A percentile compares a stretch with the other conserved stretches of the same genome.
Evolutionary conservation across 257 asterid species (phyloP).

Genomic region (Misopates orontium): DNA sequence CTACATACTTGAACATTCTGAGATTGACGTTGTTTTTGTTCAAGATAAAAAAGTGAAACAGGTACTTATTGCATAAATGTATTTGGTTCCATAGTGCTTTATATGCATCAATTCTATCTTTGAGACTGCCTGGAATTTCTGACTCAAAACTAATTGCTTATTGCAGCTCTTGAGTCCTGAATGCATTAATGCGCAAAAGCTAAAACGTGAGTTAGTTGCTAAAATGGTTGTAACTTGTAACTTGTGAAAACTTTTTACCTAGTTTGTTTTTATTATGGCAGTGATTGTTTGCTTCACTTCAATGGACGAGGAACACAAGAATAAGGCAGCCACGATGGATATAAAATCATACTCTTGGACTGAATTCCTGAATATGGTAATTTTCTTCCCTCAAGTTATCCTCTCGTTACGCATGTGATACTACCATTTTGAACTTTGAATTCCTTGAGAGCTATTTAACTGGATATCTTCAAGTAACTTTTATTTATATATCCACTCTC

Average conservation of each 20-base stretch:
- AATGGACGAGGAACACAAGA: conserved; percentile 54
- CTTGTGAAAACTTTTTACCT: conserved; percentile 18
- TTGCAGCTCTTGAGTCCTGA: conserved; percentile 76
- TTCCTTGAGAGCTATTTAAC: neutral
- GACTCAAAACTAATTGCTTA: conserved; percentile 4
- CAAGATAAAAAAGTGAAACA: conserved; percentile 79
- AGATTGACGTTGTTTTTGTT: conserved; percentile 73
- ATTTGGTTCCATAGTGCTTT: conserved; percentile 23
- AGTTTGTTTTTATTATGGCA: conserved; percentile 40
- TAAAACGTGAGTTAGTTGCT: conserved; percentile 52
- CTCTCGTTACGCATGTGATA: neutral
- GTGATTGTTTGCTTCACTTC: conserved; percentile 84
- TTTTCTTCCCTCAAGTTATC: neutral
- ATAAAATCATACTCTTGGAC: conserved; percentile 66
- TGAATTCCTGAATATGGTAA: conserved; percentile 71
- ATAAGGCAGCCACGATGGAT: conserved; percentile 50
- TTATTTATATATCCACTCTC: neutral
- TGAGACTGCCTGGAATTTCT: conserved; percentile 3
- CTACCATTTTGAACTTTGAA: neutral
- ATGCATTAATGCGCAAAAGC: conserved; percentile 70
- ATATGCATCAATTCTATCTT: conserved; percentile 6
- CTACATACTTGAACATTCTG: conserved; percentile 83
- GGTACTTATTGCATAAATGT: conserved; percentile 45
- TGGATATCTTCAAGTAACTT: too few species aligned
- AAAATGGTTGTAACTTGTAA: neutral